phyloP scores from a whole-genome alignment of 2,329 filamentous ascomycete species.

The Chrysosphaeria jannelii region DNA sequence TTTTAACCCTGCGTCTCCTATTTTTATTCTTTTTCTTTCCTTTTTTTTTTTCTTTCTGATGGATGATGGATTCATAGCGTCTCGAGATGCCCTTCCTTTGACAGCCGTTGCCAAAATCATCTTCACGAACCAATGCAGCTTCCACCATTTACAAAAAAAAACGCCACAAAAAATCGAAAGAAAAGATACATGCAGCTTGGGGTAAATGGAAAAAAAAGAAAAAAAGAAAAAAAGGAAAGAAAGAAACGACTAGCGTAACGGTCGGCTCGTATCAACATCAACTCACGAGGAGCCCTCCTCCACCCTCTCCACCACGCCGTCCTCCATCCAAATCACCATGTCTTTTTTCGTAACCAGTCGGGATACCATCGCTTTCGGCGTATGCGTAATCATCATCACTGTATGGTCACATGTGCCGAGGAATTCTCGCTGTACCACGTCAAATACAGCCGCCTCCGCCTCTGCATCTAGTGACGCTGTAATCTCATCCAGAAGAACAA shows the following conservation, averaged over 20 bases:
- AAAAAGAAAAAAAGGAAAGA: neutral
- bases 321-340: slow-evolving; percentile 2
- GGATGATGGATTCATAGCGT: neutral
- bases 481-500: slow-evolving; percentile 4
- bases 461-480: slow-evolving; percentile 3
- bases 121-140: too few species aligned
- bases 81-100: neutral
- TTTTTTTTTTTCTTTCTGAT: neutral
- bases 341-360: slow-evolving; percentile 2
- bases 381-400: slow-evolving; percentile 4
- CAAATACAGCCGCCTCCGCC: slow-evolving; percentile 3
- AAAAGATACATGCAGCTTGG: neutral
- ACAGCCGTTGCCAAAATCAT: too few species aligned
- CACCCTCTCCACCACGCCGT: slow-evolving; percentile 2
- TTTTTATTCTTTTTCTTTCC: slow-evolving; percentile 1
- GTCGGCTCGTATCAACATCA: neutral
- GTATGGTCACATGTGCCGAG: slow-evolving; percentile 2
- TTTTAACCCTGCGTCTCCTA: too few species aligned
- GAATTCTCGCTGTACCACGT: slow-evolving; percentile 3
- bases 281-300: neutral
- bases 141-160: too few species aligned
- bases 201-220: neutral
- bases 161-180: neutral
- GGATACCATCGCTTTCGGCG: slow-evolving; percentile 1
- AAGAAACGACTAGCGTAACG: too few species aligned